Conservation (phyloP, 2,329 filamentous ascomycete genomes). For the Myriangium duriaei region DNA sequence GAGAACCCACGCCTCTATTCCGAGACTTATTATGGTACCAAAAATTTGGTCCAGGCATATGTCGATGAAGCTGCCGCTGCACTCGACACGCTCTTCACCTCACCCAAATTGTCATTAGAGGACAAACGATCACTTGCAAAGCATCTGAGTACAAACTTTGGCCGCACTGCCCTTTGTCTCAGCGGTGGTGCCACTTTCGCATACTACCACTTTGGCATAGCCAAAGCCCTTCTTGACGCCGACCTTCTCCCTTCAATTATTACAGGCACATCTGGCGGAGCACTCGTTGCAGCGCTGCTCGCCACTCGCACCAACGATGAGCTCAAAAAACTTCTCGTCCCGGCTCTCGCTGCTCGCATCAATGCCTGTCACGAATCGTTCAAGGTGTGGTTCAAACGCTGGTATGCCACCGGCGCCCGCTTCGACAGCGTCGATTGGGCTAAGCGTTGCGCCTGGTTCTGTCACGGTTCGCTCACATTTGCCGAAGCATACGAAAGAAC, state of each 20-base stretch:
- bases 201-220: conserved; percentile 91
- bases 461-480: conserved; percentile 82
- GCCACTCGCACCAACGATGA: conserved; percentile 88
- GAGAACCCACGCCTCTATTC: conserved; percentile 93
- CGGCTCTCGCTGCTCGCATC: conserved; percentile 73
- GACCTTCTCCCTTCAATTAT: conserved; percentile 83
- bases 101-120: conserved; percentile 53
- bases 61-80: conserved; percentile 67
- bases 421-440: conserved; percentile 95
- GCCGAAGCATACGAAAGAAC: conserved; percentile 88
- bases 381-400: conserved; percentile 63
- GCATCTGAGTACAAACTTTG: conserved; percentile 79
- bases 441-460: conserved; percentile 74
- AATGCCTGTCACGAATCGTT: conserved; percentile 73
- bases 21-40: conserved; percentile 97
- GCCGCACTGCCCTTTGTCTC: conserved; percentile 80
- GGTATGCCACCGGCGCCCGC: conserved; percentile 84
- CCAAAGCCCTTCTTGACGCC: conserved; percentile 78
- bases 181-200: conserved; percentile 91
- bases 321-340: conserved; percentile 70
- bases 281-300: conserved; percentile 73
- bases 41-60: conserved; percentile 80
- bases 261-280: conserved; percentile 89
- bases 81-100: conserved; percentile 56
- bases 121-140: conserved; percentile 77